Evolutionary conservation across 768 basidiomycete genomes (phyloP).

Genomic region (Nevesoporus exiguus): DNA sequence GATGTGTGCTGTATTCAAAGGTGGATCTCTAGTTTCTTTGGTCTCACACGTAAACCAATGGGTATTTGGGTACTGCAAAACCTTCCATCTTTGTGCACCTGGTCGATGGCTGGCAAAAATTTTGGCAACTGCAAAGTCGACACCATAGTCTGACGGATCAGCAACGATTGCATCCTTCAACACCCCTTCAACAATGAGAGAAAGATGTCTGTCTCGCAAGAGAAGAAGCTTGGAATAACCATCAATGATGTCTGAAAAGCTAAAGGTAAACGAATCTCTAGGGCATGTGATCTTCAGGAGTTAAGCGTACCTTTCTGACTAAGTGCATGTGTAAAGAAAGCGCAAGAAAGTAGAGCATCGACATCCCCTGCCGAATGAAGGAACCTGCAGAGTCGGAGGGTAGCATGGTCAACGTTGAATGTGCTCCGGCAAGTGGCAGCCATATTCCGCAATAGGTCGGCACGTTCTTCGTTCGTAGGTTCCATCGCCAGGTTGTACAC

Average conservation of each 20-base stretch:
- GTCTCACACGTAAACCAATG: conserved; percentile 18
- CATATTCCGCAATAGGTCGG: neutral
- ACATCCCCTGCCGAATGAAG: too few relatives aligned
- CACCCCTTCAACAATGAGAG: conserved; percentile 15
- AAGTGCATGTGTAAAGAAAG: conserved; percentile 20
- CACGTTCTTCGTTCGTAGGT: neutral
- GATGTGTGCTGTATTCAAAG: neutral
- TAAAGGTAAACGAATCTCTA: neutral
- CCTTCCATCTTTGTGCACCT: conserved; percentile 9
- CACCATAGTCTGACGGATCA: neutral
- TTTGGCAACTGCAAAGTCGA: conserved; percentile 12
- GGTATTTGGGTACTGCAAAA: neutral
- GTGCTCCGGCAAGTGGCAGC: neutral
- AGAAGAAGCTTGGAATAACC: neutral
- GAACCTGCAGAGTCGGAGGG: too few relatives aligned
- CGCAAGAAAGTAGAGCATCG: conserved; percentile 24
- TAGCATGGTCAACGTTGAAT: neutral
- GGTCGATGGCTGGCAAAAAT: conserved; percentile 9
- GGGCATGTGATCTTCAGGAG: neutral
- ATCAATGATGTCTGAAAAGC: neutral
- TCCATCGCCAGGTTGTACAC: neutral
- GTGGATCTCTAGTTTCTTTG: neutral
- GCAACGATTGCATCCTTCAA: neutral
- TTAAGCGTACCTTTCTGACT: neutral
- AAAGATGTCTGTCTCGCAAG: conserved; percentile 23